A percentile compares a stretch with the other conserved stretches of the same genome.
phyloP scores from a whole-genome alignment of 768 basidiomycete genomes.

The Agrocybe praecox region DNA sequence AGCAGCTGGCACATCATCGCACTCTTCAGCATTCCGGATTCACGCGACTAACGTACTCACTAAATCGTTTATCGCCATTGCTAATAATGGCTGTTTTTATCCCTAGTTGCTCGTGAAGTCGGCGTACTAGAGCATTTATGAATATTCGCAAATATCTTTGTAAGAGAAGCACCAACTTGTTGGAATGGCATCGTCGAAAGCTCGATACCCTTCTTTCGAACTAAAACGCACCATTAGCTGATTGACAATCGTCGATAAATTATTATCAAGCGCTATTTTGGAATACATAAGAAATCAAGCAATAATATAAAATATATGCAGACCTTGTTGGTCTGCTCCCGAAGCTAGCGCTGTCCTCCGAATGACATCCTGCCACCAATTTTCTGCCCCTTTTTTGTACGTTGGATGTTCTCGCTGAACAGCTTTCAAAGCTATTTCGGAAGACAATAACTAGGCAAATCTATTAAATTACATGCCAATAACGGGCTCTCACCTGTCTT shows the following conservation, averaged over 20 bases:
- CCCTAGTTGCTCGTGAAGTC: constrained; percentile 41
- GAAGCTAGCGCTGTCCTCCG: constrained; percentile 73
- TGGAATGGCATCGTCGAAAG: constrained; percentile 33
- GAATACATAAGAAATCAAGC: neutral
- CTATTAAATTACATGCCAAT: neutral
- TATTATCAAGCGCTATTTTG: constrained; percentile 51
- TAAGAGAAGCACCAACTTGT: constrained; percentile 26
- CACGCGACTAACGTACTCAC: constrained; percentile 33
- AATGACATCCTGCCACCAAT: constrained; percentile 84
- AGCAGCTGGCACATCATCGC: constrained; percentile 30
- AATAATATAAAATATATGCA: constrained; percentile 5
- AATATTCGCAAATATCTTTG: no score
- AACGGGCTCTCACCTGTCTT: constrained; percentile 45
- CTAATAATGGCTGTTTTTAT: constrained; percentile 64
- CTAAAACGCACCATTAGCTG: constrained; percentile 69
- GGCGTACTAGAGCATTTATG: constrained; percentile 39
- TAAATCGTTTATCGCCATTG: constrained; percentile 74
- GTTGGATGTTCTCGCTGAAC: constrained; percentile 62
- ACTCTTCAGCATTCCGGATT: neutral
- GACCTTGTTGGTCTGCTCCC: constrained; percentile 63
- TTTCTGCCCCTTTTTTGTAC: constrained; percentile 54
- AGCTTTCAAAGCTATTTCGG: constrained; percentile 36
- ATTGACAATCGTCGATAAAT: constrained; percentile 58
- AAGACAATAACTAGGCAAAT: constrained; percentile 3
- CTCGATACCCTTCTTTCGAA: constrained; percentile 66